phyloP scores from a whole-genome alignment of 371 early-diverging fungal species.

The Blastocladiella emersonii region DNA sequence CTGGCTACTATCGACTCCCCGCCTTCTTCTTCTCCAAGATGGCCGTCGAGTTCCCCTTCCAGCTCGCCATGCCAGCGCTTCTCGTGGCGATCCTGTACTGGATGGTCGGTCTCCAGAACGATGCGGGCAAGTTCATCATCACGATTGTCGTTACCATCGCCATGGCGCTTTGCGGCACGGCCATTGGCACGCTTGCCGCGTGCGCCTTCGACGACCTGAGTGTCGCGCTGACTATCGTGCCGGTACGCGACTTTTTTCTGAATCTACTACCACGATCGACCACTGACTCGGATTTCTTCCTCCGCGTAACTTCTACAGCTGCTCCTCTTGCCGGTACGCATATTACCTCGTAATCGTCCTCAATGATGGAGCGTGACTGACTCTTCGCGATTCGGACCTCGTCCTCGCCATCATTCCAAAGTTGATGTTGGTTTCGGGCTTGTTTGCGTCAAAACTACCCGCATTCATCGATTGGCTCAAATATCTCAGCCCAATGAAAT shows the following conservation, averaged over 20 bases:
- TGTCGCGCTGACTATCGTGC: constrained; percentile 26
- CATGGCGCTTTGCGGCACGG: constrained; percentile 22
- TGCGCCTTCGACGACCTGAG: constrained; percentile 23
- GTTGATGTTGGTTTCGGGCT: no score
- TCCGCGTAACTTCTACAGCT: no score
- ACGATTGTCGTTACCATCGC: constrained; percentile 13
- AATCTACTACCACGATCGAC: no score
- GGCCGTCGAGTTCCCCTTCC: constrained; percentile 28
- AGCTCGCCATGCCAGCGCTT: constrained; percentile 20
- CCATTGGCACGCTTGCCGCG: constrained; percentile 36
- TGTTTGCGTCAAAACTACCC: constrained; percentile 43
- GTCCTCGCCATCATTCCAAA: no score
- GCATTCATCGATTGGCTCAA: constrained; percentile 48
- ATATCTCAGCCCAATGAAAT: constrained; percentile 35
- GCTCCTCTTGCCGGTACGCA: no score
- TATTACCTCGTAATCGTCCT: no score
- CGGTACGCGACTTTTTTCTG: constrained; percentile 12
- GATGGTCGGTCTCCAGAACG: constrained; percentile 29
- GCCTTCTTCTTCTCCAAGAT: constrained; percentile 40
- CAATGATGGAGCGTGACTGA: no score
- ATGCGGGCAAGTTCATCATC: constrained; percentile 29
- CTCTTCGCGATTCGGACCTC: no score
- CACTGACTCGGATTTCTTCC: background rate
- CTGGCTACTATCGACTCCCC: constrained; percentile 42
- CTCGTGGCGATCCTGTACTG: constrained; percentile 32